These are phyloP conservation scores for Thermothelomyces thermophilus DNA, from an alignment of 2,329 filamentous ascomycete species.

Conservation along the genomic window DNA sequence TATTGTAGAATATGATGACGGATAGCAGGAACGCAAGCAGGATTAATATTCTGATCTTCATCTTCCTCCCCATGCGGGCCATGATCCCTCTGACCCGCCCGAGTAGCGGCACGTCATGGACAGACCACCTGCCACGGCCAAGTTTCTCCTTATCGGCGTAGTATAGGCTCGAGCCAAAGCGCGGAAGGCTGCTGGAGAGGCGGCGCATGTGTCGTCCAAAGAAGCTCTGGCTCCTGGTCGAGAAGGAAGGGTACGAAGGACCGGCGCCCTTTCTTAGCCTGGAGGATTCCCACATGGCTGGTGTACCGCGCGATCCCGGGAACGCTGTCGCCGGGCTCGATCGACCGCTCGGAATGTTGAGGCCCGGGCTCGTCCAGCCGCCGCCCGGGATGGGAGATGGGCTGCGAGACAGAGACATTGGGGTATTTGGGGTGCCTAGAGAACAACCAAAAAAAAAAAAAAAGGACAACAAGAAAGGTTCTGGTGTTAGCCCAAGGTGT, in stretches of 20 bases:
- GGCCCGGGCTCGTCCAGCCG: slow-evolving; percentile 80
- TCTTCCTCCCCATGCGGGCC: slow-evolving; percentile 54
- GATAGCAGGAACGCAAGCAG: slow-evolving; percentile 53
- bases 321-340: slow-evolving; percentile 56
- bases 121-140: slow-evolving; percentile 51
- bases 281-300: slow-evolving; percentile 74
- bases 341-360: slow-evolving; percentile 62
- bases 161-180: slow-evolving; percentile 52
- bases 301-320: slow-evolving; percentile 45
- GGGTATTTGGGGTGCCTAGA: slow-evolving; percentile 48
- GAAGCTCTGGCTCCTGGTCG: slow-evolving; percentile 77
- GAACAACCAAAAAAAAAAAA: slow-evolving; percentile 5
- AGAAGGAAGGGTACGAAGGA: slow-evolving; percentile 70
- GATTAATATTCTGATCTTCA: slow-evolving; percentile 57
- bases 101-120: slow-evolving; percentile 39
- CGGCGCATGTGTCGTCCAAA: slow-evolving; percentile 77
- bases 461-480: neutral
- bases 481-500: slow-evolving; percentile 6
- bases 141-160: slow-evolving; percentile 76
- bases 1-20: slow-evolving; percentile 61
- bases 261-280: slow-evolving; percentile 60
- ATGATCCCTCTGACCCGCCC: slow-evolving; percentile 42
- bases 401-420: slow-evolving; percentile 82
- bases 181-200: slow-evolving; percentile 71
- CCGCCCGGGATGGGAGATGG: slow-evolving; percentile 78